phyloP scores from a whole-genome alignment of 768 basidiomycete species.

The Russula vinacea region DNA sequence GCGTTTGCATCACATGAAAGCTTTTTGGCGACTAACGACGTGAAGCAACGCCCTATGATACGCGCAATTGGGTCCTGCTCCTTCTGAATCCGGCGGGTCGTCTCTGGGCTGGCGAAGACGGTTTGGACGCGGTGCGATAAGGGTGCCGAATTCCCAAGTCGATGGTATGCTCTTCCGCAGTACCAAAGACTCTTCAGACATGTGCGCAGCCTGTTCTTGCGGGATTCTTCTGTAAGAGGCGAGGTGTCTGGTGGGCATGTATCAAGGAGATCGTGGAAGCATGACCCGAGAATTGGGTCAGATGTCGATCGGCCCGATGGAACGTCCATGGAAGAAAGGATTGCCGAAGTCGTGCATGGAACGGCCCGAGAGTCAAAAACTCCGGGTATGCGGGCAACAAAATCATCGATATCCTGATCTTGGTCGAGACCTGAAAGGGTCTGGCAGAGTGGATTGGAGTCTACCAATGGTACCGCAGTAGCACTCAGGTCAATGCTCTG shows the following conservation, averaged over 20 bases:
- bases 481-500: not conserved
- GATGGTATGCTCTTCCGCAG: constrained; percentile 3
- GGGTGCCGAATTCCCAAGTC: not conserved
- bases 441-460: not conserved
- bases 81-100: not conserved
- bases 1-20: not conserved
- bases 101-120: not conserved
- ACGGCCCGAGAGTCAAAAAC: not conserved
- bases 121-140: not conserved
- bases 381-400: constrained; percentile 1
- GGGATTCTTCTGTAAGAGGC: not conserved
- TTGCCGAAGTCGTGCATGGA: not conserved
- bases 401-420: not conserved
- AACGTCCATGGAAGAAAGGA: constrained; percentile 16
- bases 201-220: not conserved
- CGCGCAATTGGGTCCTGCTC: not conserved
- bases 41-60: not conserved
- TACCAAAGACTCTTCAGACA: constrained; percentile 6
- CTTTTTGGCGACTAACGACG: constrained; percentile 1
- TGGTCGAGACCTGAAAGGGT: constrained; percentile 6
- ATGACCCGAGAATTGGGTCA: not conserved
- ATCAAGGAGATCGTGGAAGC: constrained; percentile 2
- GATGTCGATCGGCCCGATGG: not conserved
- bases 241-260: not conserved
- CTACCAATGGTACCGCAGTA: not conserved